Base-by-base conservation (phyloP, 768 basidiomycete genomes). In the Trametes villosa region DNA sequence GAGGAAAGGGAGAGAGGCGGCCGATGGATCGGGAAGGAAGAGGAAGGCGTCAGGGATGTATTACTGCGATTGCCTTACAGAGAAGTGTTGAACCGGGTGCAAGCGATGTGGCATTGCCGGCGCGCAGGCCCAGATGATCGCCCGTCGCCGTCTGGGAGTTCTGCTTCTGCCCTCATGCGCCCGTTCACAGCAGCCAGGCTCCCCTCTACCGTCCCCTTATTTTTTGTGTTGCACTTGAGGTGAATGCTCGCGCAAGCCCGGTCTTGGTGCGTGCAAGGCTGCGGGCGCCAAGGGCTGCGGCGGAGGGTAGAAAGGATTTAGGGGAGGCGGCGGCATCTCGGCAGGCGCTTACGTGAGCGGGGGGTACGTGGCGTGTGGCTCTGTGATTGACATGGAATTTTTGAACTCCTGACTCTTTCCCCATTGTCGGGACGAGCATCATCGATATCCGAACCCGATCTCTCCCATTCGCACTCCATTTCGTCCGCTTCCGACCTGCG, bases 391-490 rank as follows among this genome's bases (percentile, higher is more conserved):
- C 26, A 46, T n/a, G 48, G 31, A 34, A 48, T 30, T 50, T 34
- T 50, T 50, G 48, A 34, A 34, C 31, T 33, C 48, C 47, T 48
- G 47, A 48, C 47, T 48, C 47, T 48, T 30, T 31, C 47, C 48
- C 48, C 48, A 50, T 50, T 50, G 48, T 50, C 48, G 48, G 48
- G 13, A 36, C 48, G 48, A 50, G 48, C 31, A 33, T 50, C 48
- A 50, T 50, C 48, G 48, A 50, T 50, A 50, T 50, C 48, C 48
- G 48, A 50, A 12, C 31, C 48, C 48, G 48, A 50, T 50, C 48
- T 50, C 48, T 31, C 8, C 31, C 31, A 22, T 34, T 33, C 31
- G 33, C 48, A 22, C 48, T 34, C 48, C 48, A 33, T 34, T 50
- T 50, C 48, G 29, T 22, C 48, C 48, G 18, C 20, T 34, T 50